Evolutionary conservation across 345 rosid species (phyloP).

Genomic region (Streptanthus diversifolius): DNA sequence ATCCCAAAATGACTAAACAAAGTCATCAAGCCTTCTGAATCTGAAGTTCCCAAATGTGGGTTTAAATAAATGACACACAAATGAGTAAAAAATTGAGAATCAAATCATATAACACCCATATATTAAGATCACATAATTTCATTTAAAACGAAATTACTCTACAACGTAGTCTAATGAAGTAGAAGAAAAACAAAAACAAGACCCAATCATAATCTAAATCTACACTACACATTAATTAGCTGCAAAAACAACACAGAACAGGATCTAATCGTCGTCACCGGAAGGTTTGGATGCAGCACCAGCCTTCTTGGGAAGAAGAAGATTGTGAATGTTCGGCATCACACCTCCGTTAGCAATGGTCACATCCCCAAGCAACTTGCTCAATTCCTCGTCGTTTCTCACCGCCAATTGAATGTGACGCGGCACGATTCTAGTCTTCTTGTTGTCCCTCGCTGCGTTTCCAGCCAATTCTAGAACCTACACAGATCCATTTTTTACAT

Average conservation of each 20-base stretch:
- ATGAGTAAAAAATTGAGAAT: background rate
- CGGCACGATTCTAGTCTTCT: conserved; percentile 86
- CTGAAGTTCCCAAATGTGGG: background rate
- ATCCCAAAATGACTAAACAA: background rate
- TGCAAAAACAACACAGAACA: background rate
- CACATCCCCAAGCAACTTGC: conserved; percentile 87
- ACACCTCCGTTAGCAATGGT: conserved; percentile 94
- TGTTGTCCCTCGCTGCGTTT: conserved; percentile 87
- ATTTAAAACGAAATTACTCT: background rate
- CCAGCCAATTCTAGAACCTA: conserved; percentile 90
- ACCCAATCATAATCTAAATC: background rate
- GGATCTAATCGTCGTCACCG: conserved; percentile 54
- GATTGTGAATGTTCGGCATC: conserved; percentile 95
- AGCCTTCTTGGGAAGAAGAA: conserved; percentile 81
- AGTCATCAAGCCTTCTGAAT: background rate
- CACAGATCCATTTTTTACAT: background rate
- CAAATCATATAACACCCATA: background rate
- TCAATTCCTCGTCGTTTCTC: conserved; percentile 86
- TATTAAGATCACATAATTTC: background rate
- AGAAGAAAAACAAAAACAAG: background rate
- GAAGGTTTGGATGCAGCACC: conserved; percentile 45
- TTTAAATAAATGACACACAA: background rate
- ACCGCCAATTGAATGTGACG: conserved; percentile 88
- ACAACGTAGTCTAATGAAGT: background rate
- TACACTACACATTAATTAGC: background rate